A percentile compares a stretch with the other conserved stretches of the same genome.
phyloP scores from a whole-genome alignment of 2,329 filamentous ascomycete genomes.

The Leptographium radiaticola region DNA sequence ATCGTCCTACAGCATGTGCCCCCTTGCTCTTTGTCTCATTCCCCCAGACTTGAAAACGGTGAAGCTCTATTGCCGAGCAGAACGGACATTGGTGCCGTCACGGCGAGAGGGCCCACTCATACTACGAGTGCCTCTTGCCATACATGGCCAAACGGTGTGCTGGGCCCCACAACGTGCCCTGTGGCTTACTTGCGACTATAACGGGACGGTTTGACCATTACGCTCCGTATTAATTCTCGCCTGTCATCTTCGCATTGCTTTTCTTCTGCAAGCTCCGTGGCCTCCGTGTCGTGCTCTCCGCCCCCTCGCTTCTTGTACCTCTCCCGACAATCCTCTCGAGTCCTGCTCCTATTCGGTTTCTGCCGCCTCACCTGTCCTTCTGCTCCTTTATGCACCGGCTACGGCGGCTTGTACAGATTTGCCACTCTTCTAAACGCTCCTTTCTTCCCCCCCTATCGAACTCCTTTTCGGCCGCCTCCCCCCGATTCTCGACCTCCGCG shows the following conservation, averaged over 20 bases:
- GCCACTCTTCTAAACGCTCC: not conserved
- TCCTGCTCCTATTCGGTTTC: not conserved
- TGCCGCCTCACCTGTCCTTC: not conserved
- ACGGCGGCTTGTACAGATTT: not conserved
- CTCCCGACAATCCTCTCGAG: not conserved
- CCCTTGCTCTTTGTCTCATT: too few species aligned
- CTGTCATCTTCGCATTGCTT: not conserved
- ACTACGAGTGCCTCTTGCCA: not conserved
- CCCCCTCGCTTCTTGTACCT: not conserved
- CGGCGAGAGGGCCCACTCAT: not conserved
- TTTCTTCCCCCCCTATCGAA: not conserved
- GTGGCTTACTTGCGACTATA: not conserved
- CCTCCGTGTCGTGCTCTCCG: not conserved
- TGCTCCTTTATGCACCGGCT: not conserved
- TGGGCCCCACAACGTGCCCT: not conserved
- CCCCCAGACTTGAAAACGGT: too few species aligned
- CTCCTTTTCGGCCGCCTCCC: not conserved
- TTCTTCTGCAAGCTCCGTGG: constrained; percentile 1
- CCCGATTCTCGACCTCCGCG: not conserved
- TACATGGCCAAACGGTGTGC: not conserved
- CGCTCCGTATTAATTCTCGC: not conserved
- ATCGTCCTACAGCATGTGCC: too few species aligned
- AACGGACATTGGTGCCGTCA: too few species aligned
- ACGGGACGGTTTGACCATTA: not conserved
- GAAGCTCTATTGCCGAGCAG: too few species aligned